Conservation (phyloP, 768 basidiomycete genomes). For the Russula sp. region DNA sequence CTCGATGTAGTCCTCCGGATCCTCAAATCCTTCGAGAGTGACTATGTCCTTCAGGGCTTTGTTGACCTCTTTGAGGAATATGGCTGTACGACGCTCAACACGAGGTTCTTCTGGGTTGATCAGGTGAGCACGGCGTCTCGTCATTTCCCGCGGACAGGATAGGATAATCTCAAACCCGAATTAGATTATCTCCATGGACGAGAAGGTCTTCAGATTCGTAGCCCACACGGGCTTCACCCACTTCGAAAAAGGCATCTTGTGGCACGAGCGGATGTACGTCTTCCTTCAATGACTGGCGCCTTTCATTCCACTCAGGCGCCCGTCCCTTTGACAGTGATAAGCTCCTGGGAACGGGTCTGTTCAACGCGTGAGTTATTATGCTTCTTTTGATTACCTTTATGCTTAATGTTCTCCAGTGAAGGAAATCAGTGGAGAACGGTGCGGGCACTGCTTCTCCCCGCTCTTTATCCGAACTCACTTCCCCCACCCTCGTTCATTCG, state of each 20-base stretch:
- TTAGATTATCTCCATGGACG: constrained; percentile 24
- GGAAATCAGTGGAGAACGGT: constrained; percentile 22
- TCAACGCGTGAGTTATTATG: constrained; percentile 43
- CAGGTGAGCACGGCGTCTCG: constrained; percentile 21
- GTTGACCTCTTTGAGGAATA: constrained; percentile 28
- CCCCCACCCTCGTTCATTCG: constrained; percentile 25
- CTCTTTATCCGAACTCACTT: not conserved
- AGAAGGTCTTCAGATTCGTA: constrained; percentile 19
- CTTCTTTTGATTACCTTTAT: constrained; percentile 17
- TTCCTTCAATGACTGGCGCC: not conserved
- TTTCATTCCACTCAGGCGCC: constrained; percentile 1
- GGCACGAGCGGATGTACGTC: constrained; percentile 25
- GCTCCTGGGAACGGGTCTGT: constrained; percentile 48
- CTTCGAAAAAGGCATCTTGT: constrained; percentile 22
- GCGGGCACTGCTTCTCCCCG: constrained; percentile 8
- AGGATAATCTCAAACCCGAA: not conserved
- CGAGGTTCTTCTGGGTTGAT: constrained; percentile 32
- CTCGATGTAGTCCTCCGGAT: constrained; percentile 29
- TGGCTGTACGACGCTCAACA: constrained; percentile 30
- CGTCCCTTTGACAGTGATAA: constrained; percentile 20
- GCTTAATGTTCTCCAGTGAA: constrained; percentile 15
- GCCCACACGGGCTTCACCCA: constrained; percentile 22
- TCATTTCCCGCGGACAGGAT: not conserved
- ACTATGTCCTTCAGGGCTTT: constrained; percentile 29
- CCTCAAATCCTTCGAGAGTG: constrained; percentile 24